Evolutionary conservation across 208 protist species (phyloP).

Genomic region (Wallacemonas collosoma): DNA sequence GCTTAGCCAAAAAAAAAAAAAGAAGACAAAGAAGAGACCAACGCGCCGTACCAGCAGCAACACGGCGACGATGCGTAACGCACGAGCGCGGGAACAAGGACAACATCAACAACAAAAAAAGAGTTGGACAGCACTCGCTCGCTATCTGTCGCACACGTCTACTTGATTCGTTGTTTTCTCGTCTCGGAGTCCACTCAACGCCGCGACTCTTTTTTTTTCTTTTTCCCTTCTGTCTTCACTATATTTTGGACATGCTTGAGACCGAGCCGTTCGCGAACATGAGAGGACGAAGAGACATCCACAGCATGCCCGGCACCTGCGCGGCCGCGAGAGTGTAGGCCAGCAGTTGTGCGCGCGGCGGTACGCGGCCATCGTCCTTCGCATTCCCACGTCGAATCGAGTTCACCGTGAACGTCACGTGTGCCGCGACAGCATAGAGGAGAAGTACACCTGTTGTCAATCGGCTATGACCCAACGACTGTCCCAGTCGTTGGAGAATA

Average conservation of each 20-base stretch:
- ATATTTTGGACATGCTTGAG: neutral
- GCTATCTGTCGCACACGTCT: too few relatives aligned
- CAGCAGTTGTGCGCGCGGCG: constrained; percentile 47
- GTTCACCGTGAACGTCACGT: constrained; percentile 51
- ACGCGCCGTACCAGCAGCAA: too few relatives aligned
- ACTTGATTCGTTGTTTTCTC: too few relatives aligned
- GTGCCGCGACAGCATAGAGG: constrained; percentile 47
- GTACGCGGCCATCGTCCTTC: constrained; percentile 41
- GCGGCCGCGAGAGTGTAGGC: constrained; percentile 39
- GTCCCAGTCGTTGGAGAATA: constrained; percentile 42
- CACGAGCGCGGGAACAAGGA: neutral
- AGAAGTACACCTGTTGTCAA: constrained; percentile 30
- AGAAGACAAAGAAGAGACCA: too few relatives aligned
- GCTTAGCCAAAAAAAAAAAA: too few relatives aligned
- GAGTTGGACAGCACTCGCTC: too few relatives aligned
- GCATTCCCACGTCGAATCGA: constrained; percentile 34
- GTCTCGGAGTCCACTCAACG: too few relatives aligned
- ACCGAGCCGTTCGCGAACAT: neutral
- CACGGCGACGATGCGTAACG: neutral
- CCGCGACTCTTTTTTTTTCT: too few relatives aligned
- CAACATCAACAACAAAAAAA: neutral
- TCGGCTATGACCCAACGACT: constrained; percentile 15
- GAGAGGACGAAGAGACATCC: constrained; percentile 54
- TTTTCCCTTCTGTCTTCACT: neutral
- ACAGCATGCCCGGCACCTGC: constrained; percentile 58